Conservation (phyloP, 1,284 basidiomycete species). For the Paramarasmius palmivorus region DNA sequence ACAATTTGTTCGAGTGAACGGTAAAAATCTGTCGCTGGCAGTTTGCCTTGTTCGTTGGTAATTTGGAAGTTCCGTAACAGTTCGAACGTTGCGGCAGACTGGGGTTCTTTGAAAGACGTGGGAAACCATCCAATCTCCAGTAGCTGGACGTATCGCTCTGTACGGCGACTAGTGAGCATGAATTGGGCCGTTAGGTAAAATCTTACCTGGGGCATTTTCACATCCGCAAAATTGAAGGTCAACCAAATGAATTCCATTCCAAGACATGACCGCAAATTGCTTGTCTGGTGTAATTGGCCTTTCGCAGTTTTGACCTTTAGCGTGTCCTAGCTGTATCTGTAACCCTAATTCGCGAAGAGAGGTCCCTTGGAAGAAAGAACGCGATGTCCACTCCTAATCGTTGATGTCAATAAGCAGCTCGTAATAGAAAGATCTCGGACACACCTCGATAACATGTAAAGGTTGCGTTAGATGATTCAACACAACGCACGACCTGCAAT, state of each 20-base stretch:
- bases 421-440: too few species aligned
- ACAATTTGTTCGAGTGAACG: slow-evolving; percentile 8
- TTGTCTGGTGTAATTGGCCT: too few species aligned
- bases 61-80: slow-evolving; percentile 15
- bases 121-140: slow-evolving; percentile 5
- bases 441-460: too few species aligned
- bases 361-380: too few species aligned
- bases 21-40: slow-evolving; percentile 16
- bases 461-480: too few species aligned
- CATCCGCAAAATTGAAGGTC: slow-evolving; percentile 12
- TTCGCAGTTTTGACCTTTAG: too few species aligned
- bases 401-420: too few species aligned
- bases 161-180: too few species aligned
- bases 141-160: neutral
- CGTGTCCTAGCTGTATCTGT: too few species aligned
- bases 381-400: too few species aligned
- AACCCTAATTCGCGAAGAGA: too few species aligned
- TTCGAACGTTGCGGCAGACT: slow-evolving; percentile 11
- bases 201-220: neutral
- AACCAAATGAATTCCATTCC: slow-evolving; percentile 10
- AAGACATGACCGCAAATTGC: slow-evolving; percentile 4
- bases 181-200: neutral
- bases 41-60: slow-evolving; percentile 12
- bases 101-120: slow-evolving; percentile 2
- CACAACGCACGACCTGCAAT: too few species aligned